Base-by-base conservation (phyloP, 352 stramenopile genomes). In the Phytophthora capsici region DNA sequence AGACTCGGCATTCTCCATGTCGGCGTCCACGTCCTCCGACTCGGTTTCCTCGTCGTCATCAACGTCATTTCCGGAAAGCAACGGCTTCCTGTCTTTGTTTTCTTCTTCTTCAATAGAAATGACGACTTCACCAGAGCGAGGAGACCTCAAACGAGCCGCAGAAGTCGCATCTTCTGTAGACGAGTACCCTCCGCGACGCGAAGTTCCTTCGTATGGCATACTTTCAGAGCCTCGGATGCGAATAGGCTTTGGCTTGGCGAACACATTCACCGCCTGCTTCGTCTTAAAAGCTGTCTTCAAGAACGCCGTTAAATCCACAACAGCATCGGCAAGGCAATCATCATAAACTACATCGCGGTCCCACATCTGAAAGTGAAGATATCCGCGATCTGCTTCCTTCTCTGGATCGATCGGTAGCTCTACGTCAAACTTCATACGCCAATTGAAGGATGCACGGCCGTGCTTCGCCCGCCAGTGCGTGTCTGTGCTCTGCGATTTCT, bases 351-450 rank as follows among this genome's bases (percentile, higher is more conserved):
- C 59, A 40, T 94, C 86, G 43, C 88, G 86, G 64, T 94, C 86
- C 86, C 86, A 94, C 65, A 92, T 71, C 51, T 94, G 86, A 34
- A 94, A 69, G 60, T 94, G 86, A 32, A 94, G 57, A 43, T 84
- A 75, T 8, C 86, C 86, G 22, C 85, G 84, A 56, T 92, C 84
- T 20, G 77, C 66, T 57, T 92, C 84, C 38, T 78, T 86, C 47
- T 91, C 79, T 9, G 74, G 71, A 28, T 94, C 80, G 13, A 90
- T 58, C 5, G 90, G 91, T 9, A 98, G 69, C 26, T 93, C 75
- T 6, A 98, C 71, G 45, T 92, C 75, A 66, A 97, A 97, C 64
- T 97, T 97, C 74, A 98, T 88, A 25, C 93, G 86, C 88, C 90
- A 98, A 69, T 98, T 98, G 63, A 94, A 98, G 5, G 80, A 94